phyloP scores from a whole-genome alignment of 2,329 filamentous ascomycete species.

The Ophiostoma sp. region DNA sequence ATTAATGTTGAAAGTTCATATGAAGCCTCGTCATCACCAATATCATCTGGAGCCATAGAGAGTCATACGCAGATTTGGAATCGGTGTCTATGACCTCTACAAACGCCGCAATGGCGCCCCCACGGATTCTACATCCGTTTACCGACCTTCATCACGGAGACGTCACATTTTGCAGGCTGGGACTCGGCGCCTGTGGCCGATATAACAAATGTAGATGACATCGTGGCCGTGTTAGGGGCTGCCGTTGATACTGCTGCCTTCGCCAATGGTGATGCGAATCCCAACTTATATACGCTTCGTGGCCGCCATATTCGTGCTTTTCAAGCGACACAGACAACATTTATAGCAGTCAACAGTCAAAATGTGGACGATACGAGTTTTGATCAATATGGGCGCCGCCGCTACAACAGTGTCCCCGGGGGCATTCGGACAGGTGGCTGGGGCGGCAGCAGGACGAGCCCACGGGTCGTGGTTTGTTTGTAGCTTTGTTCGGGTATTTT shows the following conservation, averaged over 20 bases:
- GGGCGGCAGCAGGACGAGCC: background rate
- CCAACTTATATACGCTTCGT: background rate
- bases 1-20: background rate
- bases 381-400: background rate
- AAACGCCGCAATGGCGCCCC: background rate
- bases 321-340: background rate
- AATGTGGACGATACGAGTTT: background rate
- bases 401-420: background rate
- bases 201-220: background rate
- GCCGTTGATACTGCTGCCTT: background rate
- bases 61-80: background rate
- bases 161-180: background rate
- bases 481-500: background rate
- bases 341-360: background rate
- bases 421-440: background rate
- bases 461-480: background rate
- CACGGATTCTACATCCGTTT: background rate
- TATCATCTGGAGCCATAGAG: too few relatives aligned
- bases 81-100: background rate
- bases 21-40: background rate
- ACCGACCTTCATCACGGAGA: background rate
- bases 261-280: background rate
- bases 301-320: background rate
- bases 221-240: background rate
- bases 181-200: background rate